These are phyloP conservation scores for Rhizoclosmatium globosum DNA, from an alignment of 192 early-diverging fungal species.

Conservation along the genomic window DNA sequence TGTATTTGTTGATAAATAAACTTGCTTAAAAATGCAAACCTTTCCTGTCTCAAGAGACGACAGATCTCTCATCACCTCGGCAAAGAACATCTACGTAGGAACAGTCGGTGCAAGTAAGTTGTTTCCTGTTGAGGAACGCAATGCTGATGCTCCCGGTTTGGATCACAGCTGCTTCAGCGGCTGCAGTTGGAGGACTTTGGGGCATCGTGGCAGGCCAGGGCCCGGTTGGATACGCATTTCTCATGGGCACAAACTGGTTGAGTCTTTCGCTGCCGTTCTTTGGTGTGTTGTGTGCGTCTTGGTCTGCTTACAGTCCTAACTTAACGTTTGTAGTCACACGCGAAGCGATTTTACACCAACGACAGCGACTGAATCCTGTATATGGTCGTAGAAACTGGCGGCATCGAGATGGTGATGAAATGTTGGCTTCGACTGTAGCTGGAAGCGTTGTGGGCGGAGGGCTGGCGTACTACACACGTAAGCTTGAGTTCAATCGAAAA, in stretches of 20 bases:
- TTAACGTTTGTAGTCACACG: conserved; percentile 26
- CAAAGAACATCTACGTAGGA: conserved; percentile 25
- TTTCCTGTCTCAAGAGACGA: neutral
- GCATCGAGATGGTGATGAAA: conserved; percentile 49
- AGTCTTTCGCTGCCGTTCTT: conserved; percentile 52
- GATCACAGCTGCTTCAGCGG: conserved; percentile 17
- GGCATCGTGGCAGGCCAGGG: conserved; percentile 38
- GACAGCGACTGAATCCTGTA: conserved; percentile 33
- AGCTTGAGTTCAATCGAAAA: neutral
- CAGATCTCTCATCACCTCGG: neutral
- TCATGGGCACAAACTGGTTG: conserved; percentile 57
- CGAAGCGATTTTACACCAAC: conserved; percentile 46
- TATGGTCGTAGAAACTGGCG: conserved; percentile 30
- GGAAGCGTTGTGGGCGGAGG: conserved; percentile 48
- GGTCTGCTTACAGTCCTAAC: too few relatives aligned
- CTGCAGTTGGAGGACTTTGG: conserved; percentile 6
- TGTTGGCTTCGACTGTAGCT: conserved; percentile 43
- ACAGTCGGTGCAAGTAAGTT: conserved; percentile 6
- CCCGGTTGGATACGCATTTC: conserved; percentile 44
- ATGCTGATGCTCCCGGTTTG: too few relatives aligned
- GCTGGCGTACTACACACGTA: conserved; percentile 48
- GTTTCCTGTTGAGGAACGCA: neutral
- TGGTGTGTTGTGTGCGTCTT: conserved; percentile 32
- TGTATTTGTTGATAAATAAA: too few relatives aligned
- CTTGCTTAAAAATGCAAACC: too few relatives aligned